Conservation (phyloP, 1,284 basidiomycete species). For the Volvariella volvacea region DNA sequence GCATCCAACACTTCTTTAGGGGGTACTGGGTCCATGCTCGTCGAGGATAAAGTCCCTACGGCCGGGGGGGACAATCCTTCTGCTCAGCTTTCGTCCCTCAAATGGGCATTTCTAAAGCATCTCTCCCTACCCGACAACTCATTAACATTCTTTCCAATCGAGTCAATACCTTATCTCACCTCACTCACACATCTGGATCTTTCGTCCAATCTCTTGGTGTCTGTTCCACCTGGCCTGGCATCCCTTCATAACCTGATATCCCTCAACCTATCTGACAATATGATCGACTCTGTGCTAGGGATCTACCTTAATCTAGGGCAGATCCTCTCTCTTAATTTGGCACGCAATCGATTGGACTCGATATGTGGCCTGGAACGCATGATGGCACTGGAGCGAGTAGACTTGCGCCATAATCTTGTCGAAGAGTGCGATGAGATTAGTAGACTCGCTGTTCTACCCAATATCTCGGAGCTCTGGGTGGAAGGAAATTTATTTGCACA, state of each 20-base stretch:
- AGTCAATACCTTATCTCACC: constrained; percentile 66
- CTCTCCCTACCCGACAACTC: constrained; percentile 79
- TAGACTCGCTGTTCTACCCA: constrained; percentile 73
- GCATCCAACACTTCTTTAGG: constrained; percentile 46
- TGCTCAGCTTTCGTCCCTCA: constrained; percentile 48
- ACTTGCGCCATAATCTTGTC: constrained; percentile 79
- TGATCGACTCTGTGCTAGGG: constrained; percentile 92
- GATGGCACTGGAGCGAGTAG: constrained; percentile 75
- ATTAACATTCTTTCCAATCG: constrained; percentile 75
- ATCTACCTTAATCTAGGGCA: constrained; percentile 81
- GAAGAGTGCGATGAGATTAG: constrained; percentile 85
- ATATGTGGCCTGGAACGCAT: constrained; percentile 92
- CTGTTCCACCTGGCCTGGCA: constrained; percentile 74
- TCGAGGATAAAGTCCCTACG: constrained; percentile 3
- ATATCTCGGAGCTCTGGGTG: constrained; percentile 73
- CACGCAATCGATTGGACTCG: constrained; percentile 85
- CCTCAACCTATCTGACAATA: constrained; percentile 90
- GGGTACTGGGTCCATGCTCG: too few species aligned
- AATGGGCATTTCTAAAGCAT: constrained; percentile 77
- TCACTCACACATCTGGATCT: constrained; percentile 85
- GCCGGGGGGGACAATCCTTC: constrained; percentile 25
- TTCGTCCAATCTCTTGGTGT: constrained; percentile 84
- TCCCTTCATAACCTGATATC: constrained; percentile 72
- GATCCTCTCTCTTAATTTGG: constrained; percentile 70
- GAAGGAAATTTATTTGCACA: constrained; percentile 76